Base-by-base conservation (phyloP, 805 yeast genomes). In the Yamadazyma akitaensis region DNA sequence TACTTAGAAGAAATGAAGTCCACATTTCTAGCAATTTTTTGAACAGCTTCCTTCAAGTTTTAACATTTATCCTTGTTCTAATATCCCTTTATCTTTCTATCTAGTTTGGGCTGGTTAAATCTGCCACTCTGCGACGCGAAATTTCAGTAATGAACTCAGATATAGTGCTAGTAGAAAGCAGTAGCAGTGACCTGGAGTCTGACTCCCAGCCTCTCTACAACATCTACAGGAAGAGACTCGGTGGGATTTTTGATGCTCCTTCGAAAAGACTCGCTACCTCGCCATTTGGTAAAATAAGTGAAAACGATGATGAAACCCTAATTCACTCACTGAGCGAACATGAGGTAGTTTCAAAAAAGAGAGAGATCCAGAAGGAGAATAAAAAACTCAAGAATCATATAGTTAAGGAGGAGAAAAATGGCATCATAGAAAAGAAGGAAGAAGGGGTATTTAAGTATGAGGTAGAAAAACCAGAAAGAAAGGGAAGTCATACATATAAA, bases 91-190 rank as follows among this genome's bases (percentile, higher is more conserved):
- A 13, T 11, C 32, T 28, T 13, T 13, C 8, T 13, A 9, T 28
- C 32, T 28, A 28, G 3, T 28, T 28, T 28, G 4, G n/a, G 10
- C n/a, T 28, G 32, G 32, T 28, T 28, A 28, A 3, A 28, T 28
- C 32, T 28, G 5, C n/a, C n/a, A 28, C 37, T 8, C 37, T 16
- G 21, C 18, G 21, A 34, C 21, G 21, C 37, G 21, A 26, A 38
- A 21, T 16, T 30, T 40, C 26, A 17, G 12, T 40, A 19, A 30
- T 30, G 36, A 19, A 18, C 36, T 26, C 37, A 14, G 44, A 42
- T 42, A 42, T 42, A 25, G 35, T 34, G 32, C 44, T 42, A 24
- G 35, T 42, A 28, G 44, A 42, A 26, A 26, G 36, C 24, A 31
- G 34, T n/a, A 31, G 34, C 17, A 30, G 26, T 14, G 44, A 42